These are phyloP conservation scores for Syzygium syzygioides DNA, from an alignment of 441 rosid genomes.

Conservation along the genomic window DNA sequence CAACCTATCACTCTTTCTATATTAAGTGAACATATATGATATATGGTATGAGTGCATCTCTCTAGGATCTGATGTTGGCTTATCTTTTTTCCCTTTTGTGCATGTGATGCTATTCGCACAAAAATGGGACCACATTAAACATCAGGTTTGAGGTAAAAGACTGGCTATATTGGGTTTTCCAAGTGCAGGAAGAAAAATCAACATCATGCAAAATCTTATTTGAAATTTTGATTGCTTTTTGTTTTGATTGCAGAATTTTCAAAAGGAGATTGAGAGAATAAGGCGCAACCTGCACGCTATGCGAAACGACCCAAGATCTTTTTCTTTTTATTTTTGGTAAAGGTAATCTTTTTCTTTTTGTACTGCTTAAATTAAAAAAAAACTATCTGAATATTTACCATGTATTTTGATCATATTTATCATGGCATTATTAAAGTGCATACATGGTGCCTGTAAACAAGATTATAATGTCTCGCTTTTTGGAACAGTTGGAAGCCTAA, in stretches of 20 bases:
- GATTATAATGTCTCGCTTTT: not conserved
- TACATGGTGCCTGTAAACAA: not conserved
- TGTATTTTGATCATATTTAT: not conserved
- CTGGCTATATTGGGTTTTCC: not conserved
- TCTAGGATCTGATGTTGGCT: not conserved
- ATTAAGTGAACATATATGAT: not conserved
- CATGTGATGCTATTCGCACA: not conserved
- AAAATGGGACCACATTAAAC: not conserved
- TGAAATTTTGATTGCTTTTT: not conserved
- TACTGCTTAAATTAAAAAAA: not conserved
- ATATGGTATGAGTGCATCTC: not conserved
- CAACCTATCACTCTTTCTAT: not conserved
- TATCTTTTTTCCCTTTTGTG: not conserved
- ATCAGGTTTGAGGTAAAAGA: not conserved
- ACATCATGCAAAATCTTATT: not conserved
- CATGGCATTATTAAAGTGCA: not conserved
- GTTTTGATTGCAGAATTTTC: not conserved
- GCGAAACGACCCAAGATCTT: not conserved
- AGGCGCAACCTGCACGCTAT: not conserved
- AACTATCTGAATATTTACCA: not conserved
- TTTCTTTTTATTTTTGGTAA: no score
- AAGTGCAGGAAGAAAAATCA: not conserved
- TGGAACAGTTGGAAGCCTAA: not conserved
- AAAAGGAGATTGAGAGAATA: not conserved
- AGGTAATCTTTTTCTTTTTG: not conserved